phyloP scores from a whole-genome alignment of 73 alveolate genomes.

The Effrenium voratum region DNA sequence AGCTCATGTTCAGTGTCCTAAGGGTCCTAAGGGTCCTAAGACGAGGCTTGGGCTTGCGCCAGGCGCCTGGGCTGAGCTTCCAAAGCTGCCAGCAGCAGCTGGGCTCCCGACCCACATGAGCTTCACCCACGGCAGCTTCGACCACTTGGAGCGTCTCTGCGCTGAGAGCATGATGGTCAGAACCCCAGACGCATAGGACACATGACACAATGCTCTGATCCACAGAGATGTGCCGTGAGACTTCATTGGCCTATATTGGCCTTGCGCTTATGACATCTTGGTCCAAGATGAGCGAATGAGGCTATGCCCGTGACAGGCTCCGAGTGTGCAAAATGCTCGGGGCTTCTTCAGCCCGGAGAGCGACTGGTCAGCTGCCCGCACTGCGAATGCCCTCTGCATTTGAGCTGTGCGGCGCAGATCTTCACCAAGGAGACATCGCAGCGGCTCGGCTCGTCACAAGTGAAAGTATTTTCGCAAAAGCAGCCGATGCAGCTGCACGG shows the following conservation, averaged over 20 bases:
- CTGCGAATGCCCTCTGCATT: constrained; percentile 46
- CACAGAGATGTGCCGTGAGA: neutral
- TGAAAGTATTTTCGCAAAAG: too few relatives aligned
- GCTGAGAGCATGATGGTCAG: constrained; percentile 31
- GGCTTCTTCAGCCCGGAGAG: constrained; percentile 1
- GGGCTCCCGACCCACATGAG: constrained; percentile 56
- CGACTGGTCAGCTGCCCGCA: constrained; percentile 76
- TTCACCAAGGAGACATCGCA: too few relatives aligned
- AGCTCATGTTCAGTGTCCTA: too few relatives aligned
- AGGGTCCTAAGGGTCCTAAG: too few relatives aligned
- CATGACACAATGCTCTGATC: too few relatives aligned
- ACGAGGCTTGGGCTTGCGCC: too few relatives aligned
- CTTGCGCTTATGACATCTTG: neutral
- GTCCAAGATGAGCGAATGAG: neutral
- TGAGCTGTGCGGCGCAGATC: constrained; percentile 24
- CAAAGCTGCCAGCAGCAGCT: constrained; percentile 32
- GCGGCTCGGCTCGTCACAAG: too few relatives aligned
- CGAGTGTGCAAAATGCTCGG: constrained; percentile 87
- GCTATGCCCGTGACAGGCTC: constrained; percentile 42
- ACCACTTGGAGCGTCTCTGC: constrained; percentile 46
- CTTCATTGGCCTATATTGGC: neutral
- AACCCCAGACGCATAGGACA: neutral
- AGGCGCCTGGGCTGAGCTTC: constrained; percentile 36
- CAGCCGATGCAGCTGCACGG: too few relatives aligned
- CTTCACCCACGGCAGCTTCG: constrained; percentile 64